Conservation (phyloP, 2,329 filamentous ascomycete genomes). For the Ilyonectria robusta region DNA sequence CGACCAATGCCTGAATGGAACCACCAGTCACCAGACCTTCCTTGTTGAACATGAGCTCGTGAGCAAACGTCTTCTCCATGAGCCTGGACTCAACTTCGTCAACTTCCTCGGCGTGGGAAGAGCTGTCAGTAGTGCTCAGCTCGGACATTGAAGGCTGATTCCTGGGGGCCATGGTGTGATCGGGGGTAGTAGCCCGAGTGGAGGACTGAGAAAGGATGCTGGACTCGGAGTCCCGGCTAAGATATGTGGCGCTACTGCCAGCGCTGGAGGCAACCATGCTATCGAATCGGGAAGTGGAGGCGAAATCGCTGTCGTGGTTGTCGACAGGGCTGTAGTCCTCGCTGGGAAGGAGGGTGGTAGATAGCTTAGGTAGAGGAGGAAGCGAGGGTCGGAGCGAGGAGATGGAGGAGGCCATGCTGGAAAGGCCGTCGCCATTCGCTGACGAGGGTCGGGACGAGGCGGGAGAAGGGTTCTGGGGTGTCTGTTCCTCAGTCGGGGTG, state of each 20-base stretch:
- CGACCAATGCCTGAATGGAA: conserved; percentile 90
- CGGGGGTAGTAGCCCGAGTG: conserved; percentile 90
- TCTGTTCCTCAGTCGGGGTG: conserved; percentile 52
- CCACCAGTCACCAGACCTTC: conserved; percentile 96
- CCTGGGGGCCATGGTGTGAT: conserved; percentile 69
- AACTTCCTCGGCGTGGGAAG: conserved; percentile 78
- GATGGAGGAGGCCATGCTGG: conserved; percentile 61
- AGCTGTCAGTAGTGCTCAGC: conserved; percentile 76
- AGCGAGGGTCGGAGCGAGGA: conserved; percentile 64
- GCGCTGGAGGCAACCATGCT: conserved; percentile 83
- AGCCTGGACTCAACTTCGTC: conserved; percentile 86
- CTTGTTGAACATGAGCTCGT: conserved; percentile 94
- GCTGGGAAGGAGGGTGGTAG: conserved; percentile 63
- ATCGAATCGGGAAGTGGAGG: conserved; percentile 71
- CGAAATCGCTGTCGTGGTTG: conserved; percentile 66
- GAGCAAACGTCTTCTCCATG: conserved; percentile 92
- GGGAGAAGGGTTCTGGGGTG: conserved; percentile 52
- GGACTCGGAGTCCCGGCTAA: conserved; percentile 84
- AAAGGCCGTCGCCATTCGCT: conserved; percentile 57
- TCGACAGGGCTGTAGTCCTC: conserved; percentile 66
- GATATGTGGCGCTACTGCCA: conserved; percentile 83
- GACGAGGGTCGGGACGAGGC: conserved; percentile 61
- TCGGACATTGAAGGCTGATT: conserved; percentile 77
- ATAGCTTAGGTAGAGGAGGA: conserved; percentile 71
- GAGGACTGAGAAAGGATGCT: conserved; percentile 87